Evolutionary conservation across 1,284 basidiomycete genomes (phyloP).

Genomic region (Ustilago loliicola): DNA sequence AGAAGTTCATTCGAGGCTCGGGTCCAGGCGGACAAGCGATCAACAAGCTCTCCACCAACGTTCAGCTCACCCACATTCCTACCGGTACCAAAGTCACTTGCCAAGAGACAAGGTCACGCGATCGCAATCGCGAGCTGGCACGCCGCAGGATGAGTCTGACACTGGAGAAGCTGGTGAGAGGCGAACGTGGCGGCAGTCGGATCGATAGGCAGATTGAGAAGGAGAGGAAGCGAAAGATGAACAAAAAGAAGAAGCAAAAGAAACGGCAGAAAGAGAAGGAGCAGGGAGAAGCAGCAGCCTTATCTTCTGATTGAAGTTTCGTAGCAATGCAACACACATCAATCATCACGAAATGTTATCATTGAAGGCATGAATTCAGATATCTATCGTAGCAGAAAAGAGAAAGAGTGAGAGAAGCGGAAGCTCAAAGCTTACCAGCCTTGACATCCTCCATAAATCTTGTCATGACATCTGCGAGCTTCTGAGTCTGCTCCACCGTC

Average conservation of each 20-base stretch:
- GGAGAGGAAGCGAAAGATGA: slow-evolving; percentile 48
- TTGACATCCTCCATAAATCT: slow-evolving; percentile 66
- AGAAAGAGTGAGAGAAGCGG: not conserved
- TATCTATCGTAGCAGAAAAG: not conserved
- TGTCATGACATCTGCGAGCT: slow-evolving; percentile 73
- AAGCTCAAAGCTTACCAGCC: slow-evolving; percentile 33
- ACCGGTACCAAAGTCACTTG: slow-evolving; percentile 63
- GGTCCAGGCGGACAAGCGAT: slow-evolving; percentile 69
- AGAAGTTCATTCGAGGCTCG: slow-evolving; percentile 67
- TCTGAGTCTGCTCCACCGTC: slow-evolving; percentile 79
- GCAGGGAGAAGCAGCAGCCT: not conserved
- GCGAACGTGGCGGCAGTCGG: slow-evolving; percentile 37
- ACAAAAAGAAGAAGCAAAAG: slow-evolving; percentile 64
- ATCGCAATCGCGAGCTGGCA: slow-evolving; percentile 61
- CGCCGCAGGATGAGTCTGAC: slow-evolving; percentile 56
- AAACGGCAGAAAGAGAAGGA: slow-evolving; percentile 27
- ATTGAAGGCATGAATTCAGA: not conserved
- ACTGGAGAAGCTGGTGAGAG: slow-evolving; percentile 56
- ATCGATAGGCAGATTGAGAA: slow-evolving; percentile 56
- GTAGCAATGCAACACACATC: not conserved
- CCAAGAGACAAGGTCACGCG: slow-evolving; percentile 60
- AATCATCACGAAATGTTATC: not conserved
- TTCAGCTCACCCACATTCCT: slow-evolving; percentile 60
- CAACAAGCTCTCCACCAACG: slow-evolving; percentile 67
- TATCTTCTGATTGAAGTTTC: not conserved